These are phyloP conservation scores for Plantago elongata DNA, from an alignment of 257 asterid genomes.

Conservation along the genomic window DNA sequence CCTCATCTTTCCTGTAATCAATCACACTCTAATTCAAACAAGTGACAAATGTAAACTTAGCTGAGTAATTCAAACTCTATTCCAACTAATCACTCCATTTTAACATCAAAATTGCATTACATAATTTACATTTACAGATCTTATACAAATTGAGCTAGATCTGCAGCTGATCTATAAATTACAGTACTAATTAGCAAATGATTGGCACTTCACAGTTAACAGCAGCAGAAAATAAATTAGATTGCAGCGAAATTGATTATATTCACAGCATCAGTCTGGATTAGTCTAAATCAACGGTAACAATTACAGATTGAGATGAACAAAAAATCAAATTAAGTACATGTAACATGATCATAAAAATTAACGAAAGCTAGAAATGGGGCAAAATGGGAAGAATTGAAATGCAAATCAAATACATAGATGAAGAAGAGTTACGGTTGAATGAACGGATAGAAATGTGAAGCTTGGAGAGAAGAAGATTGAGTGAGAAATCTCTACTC, in stretches of 20 bases:
- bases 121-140: neutral
- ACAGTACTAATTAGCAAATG: no score
- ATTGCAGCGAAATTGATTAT: neutral
- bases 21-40: neutral
- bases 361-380: neutral
- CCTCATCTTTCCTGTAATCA: slow-evolving; percentile 51
- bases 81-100: neutral
- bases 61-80: no score
- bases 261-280: neutral
- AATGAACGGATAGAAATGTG: neutral
- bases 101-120: slow-evolving; percentile 1
- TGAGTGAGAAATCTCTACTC: slow-evolving; percentile 21
- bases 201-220: no score
- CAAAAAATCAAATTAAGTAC: no score
- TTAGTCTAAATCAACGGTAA: no score
- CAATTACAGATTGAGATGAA: no score
- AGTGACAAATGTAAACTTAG: no score
- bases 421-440: neutral
- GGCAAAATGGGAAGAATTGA: neutral
- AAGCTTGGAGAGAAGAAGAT: slow-evolving; percentile 6
- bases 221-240: neutral
- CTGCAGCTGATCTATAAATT: slow-evolving; percentile 21
- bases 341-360: no score
- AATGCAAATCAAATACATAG: neutral
- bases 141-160: slow-evolving; percentile 7